Percentiles rank a stretch among this genome's conserved stretches.
These are phyloP conservation scores for Agroathelia rolfsii DNA, from an alignment of 1,284 basidiomycete genomes.

Conservation along the genomic window DNA sequence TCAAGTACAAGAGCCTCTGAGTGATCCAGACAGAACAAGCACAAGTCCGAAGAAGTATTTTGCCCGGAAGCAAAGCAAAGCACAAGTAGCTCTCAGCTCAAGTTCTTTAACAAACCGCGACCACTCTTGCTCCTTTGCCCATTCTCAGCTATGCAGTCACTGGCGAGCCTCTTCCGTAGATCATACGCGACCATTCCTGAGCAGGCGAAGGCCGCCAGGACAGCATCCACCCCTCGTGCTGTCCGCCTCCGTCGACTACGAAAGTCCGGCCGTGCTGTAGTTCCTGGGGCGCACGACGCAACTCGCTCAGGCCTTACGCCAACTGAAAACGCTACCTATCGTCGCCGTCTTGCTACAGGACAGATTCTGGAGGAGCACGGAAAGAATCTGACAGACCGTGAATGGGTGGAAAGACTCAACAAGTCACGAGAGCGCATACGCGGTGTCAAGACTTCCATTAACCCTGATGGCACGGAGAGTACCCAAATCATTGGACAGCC, in stretches of 20 bases:
- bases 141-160: conserved; percentile 18
- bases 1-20: too few relatives aligned
- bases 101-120: too few relatives aligned
- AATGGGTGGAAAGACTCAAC: conserved; percentile 51
- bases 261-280: conserved; percentile 28
- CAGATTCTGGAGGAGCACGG: conserved; percentile 34
- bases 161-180: conserved; percentile 27
- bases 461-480: conserved; percentile 29
- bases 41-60: too few relatives aligned
- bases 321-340: conserved; percentile 49
- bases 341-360: conserved; percentile 44
- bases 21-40: too few relatives aligned
- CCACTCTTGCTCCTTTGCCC: too few relatives aligned
- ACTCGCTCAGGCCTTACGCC: conserved; percentile 46
- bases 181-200: conserved; percentile 41
- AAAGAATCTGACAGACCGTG: conserved; percentile 30
- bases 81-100: too few relatives aligned
- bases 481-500: conserved; percentile 64
- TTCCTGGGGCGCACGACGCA: conserved; percentile 37
- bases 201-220: conserved; percentile 45
- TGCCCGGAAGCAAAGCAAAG: too few relatives aligned
- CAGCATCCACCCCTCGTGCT: conserved; percentile 58
- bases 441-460: conserved; percentile 36
- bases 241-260: conserved; percentile 60
- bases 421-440: conserved; percentile 53